Evolutionary conservation across 306 rosid genomes (phyloP), one percentile per base, ranked within the genome.

Genomic region (Pachyrhizus erosus): DNA sequence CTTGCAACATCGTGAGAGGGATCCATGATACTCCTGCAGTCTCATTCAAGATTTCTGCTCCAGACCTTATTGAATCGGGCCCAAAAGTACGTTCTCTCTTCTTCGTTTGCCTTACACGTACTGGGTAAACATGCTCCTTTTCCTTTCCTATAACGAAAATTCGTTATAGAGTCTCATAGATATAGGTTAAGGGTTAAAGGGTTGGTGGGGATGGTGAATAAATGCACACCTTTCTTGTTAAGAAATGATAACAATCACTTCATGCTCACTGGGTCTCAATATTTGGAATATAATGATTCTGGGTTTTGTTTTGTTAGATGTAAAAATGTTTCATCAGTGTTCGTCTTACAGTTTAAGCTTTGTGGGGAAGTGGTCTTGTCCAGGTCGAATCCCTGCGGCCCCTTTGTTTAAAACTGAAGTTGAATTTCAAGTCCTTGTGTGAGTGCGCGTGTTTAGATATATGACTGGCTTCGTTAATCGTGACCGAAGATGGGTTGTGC

Each of bases 21-120:
- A 87, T 81, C 87, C 60, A 96, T 93, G 99, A 89, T 96, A 62
- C 93, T 96, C 18, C 77, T 96, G 84, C 99, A 92, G 87, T 90
- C 99, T 54, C 97, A 96, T 69, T 96, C 99, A 3, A 89, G 97
- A 86, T 96, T 96, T 84, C 86, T 96, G 77, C 97, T 89, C 21
- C 97, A 96, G 83, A 92, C 96, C 76, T 58, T 96, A 83, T 40
- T 84, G 27, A 96, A 87, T 92, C 97, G 97, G 64, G 81, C 90
- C 78, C 96, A 91, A 15, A 89, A 90, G 98, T 95, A 13, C 40
- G 76, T 21, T 69, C 17, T 69, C 18, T 40, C 18, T 42, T 42
- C 69, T 14, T 20, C 20, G 34, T 2, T 24, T 58, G 1, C 9
- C n/a, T n/a, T n/a, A n/a, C n/a, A n/a, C n/a, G n/a, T n/a, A n/a